These are phyloP conservation scores for Volvox carteri DNA, from an alignment of 163 green algal species.

Conservation along the genomic window DNA sequence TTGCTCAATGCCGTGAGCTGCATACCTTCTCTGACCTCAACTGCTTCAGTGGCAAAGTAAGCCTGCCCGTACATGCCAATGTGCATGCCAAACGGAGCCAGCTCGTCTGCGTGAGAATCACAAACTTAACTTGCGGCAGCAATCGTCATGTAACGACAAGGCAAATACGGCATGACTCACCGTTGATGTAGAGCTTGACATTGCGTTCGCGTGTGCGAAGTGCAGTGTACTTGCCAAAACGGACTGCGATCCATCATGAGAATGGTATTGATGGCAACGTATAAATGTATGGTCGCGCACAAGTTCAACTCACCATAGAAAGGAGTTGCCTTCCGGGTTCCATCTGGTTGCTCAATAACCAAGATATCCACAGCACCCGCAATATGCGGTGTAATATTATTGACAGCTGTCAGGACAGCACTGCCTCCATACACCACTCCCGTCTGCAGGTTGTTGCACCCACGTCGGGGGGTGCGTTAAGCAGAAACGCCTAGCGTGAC, in stretches of 20 bases:
- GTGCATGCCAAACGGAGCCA: conserved; percentile 86
- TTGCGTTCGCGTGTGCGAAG: conserved; percentile 80
- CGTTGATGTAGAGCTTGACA: conserved; percentile 91
- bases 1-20: no score
- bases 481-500: conserved; percentile 6
- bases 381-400: conserved; percentile 82
- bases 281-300: neutral
- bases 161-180: no score
- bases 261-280: neutral
- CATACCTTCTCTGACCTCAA: conserved; percentile 57
- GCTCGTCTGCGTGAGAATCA: conserved; percentile 62
- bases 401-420: conserved; percentile 77
- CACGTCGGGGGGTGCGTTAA: neutral
- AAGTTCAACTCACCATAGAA: conserved; percentile 82
- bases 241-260: conserved; percentile 74
- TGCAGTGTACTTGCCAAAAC: conserved; percentile 95
- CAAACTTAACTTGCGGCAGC: neutral
- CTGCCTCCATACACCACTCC: conserved; percentile 77
- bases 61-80: conserved; percentile 90
- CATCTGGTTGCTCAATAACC: conserved; percentile 91
- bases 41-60: conserved; percentile 83
- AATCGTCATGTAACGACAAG: no score
- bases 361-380: conserved; percentile 95
- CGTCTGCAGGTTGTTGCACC: conserved; percentile 55
- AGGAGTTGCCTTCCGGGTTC: conserved; percentile 82